Evolutionary conservation across 345 rosid genomes (phyloP), one percentile per base, ranked within the genome.

Genomic region (Ceriops tagal): DNA sequence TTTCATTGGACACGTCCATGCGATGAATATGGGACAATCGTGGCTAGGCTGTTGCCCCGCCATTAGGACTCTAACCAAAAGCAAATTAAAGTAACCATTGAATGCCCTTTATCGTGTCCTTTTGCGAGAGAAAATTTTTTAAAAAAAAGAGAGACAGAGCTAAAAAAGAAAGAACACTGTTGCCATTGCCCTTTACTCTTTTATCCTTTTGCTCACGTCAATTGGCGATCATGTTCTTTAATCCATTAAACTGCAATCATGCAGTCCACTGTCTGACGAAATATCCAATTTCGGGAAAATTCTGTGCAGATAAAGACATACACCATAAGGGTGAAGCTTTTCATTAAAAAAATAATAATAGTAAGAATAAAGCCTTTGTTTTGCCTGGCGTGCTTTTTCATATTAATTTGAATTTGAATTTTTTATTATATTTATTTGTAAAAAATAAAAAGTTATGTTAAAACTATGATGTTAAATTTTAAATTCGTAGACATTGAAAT

Each of bases 1-100:
- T 46, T 43, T 43, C 49, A 43, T 0, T 53, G 22, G n/a, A 34
- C 53, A 11, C 35, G n/a, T 10, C 43, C 73, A 32, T 52, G 24
- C 52, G 61, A 57, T 68, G 46, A n/a, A 65, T 51, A 51, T 69
- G 52, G 53, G 39, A 27, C 46, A 69, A 74, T 55, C 62, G 22
- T 46, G 49, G 5, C 49, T 53, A 53, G 28, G 52, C 13, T n/a
- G 28, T 16, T 58, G 47, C 69, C 53, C 60, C 22, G 22, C 73
- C 64, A 68, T 47, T 52, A 34, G 62, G 20, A 59, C n/a, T 37
- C n/a, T 37, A 30, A 34, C 46, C 28, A 34, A 64, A 52, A 34
- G 49, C 49, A 43, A 13, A 43, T 43, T 43, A 43, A 43, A 43
- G 49, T 18, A 56, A 24, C 59, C 10, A 15, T 56, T 10, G 30